Conservation (phyloP, 2,329 filamentous ascomycete species). For the Sporothrix inflata region DNA sequence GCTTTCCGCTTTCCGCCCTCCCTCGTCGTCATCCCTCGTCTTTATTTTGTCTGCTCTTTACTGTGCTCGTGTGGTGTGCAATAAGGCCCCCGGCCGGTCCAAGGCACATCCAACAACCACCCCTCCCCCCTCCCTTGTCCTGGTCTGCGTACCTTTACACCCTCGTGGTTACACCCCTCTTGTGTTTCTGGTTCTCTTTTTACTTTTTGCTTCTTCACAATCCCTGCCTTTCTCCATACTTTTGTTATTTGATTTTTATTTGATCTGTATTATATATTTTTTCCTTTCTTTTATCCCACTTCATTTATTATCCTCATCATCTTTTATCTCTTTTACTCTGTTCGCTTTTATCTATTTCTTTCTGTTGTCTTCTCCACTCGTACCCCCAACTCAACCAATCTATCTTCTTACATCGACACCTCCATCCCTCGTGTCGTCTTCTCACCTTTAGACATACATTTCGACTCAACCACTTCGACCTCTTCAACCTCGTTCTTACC, state of each 20-base stretch:
- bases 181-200: neutral
- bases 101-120: neutral
- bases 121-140: neutral
- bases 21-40: no score
- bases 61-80: conserved; percentile 8
- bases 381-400: conserved; percentile 11
- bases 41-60: neutral
- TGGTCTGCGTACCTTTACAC: conserved; percentile 11
- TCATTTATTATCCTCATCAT: neutral
- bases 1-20: neutral
- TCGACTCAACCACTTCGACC: neutral
- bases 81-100: neutral
- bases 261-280: conserved; percentile 6
- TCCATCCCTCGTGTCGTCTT: neutral
- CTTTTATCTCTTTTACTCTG: neutral
- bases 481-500: neutral
- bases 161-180: conserved; percentile 11
- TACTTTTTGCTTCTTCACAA: neutral
- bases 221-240: neutral
- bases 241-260: conserved; percentile 3
- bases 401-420: neutral
- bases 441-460: neutral
- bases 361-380: neutral
- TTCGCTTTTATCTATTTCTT: neutral
- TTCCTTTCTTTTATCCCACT: neutral